These are phyloP conservation scores for Aspergillus hiratsukae DNA, from an alignment of 2,329 filamentous ascomycete genomes.

Conservation along the genomic window DNA sequence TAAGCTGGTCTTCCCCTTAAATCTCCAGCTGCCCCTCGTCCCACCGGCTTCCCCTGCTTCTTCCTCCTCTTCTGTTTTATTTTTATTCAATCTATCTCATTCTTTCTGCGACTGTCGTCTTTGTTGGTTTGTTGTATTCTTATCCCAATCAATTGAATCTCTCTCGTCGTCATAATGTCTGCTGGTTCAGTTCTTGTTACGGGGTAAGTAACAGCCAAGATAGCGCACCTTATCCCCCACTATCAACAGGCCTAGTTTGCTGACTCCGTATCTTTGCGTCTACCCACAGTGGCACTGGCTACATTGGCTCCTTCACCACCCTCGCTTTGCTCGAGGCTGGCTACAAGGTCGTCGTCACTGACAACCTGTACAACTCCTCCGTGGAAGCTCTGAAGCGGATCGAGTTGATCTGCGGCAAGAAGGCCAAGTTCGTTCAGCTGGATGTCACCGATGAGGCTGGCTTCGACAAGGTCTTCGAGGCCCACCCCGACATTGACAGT, in stretches of 20 bases:
- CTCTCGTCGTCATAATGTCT: conserved; percentile 53
- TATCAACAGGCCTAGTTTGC: conserved; percentile 16
- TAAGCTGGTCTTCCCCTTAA: conserved; percentile 4
- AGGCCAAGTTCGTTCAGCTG: conserved; percentile 75
- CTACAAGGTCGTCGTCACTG: conserved; percentile 94
- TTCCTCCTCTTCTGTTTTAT: conserved; percentile 1
- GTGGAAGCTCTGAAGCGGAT: conserved; percentile 89
- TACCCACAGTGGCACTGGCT: conserved; percentile 78
- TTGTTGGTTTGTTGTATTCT: background rate
- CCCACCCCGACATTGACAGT: conserved; percentile 90
- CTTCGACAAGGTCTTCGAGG: conserved; percentile 80
- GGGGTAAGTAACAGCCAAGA: conserved; percentile 59
- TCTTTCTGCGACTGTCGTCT: background rate
- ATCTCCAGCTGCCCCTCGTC: conserved; percentile 1
- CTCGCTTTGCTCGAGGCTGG: conserved; percentile 87
- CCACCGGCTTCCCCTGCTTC: background rate
- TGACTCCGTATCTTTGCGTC: conserved; percentile 13
- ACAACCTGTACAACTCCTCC: conserved; percentile 97
- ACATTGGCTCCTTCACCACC: conserved; percentile 96
- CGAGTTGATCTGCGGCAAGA: conserved; percentile 85
- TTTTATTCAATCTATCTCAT: conserved; percentile 1
- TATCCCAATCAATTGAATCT: background rate
- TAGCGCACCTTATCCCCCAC: conserved; percentile 8
- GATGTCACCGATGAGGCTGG: conserved; percentile 83
- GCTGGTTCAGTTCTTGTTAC: conserved; percentile 86